Evolutionary conservation across 768 basidiomycete species (phyloP).

Genomic region (Lactarius indigo): DNA sequence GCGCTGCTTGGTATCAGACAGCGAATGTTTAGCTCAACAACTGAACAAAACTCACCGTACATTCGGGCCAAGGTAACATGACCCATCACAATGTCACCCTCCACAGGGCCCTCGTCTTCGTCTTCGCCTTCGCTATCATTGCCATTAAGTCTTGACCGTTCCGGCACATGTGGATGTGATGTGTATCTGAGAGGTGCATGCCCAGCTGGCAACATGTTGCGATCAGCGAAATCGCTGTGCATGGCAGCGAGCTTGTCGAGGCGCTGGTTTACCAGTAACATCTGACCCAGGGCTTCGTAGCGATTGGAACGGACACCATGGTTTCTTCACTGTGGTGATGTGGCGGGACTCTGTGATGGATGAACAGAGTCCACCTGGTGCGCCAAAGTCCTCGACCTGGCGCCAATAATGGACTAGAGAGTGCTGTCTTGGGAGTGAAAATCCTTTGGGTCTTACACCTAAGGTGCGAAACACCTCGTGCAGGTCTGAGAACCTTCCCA

Average conservation of each 20-base stretch:
- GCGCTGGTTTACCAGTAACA: no score
- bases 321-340: neutral
- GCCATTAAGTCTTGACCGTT: no score
- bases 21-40: no score
- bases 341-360: neutral
- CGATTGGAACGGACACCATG: neutral
- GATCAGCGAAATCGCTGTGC: neutral
- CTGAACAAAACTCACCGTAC: neutral
- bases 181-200: no score
- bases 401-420: neutral
- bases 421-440: neutral
- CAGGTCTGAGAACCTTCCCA: neutral
- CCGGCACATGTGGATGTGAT: no score
- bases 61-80: neutral
- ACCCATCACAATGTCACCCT: neutral
- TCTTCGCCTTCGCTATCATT: no score
- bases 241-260: neutral
- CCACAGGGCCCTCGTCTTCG: neutral
- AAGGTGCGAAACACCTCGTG: neutral
- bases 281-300: neutral
- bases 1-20: neutral
- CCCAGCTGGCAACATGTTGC: no score
- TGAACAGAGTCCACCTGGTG: neutral
- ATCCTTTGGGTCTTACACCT: neutral
- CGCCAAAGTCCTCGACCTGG: neutral